Percentiles rank a stretch among this genome's conserved stretches.
Evolutionary conservation across 1,139 yeast species (phyloP).

Genomic region (Hansenula sp.): DNA sequence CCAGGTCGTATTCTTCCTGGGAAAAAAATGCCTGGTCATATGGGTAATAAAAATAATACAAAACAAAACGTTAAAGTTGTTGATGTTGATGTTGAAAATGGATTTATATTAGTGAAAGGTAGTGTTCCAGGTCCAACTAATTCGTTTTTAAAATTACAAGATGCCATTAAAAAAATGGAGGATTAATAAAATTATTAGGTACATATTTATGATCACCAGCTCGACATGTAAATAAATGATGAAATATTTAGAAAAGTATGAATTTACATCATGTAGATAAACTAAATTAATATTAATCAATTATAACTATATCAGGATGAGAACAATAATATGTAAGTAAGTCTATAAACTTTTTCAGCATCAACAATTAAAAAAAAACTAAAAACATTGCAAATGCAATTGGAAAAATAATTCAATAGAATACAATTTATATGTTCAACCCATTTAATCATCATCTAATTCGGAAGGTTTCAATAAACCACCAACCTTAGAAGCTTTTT

Average conservation of each 20-base stretch:
- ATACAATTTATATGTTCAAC: background rate
- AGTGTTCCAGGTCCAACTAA: conserved; percentile 90
- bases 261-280: too few species aligned
- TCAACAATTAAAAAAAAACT: background rate
- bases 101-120: conserved; percentile 81
- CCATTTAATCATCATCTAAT: conserved; percentile 60
- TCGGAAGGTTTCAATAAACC: conserved; percentile 97
- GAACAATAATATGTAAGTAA: too few species aligned
- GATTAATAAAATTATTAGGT: conserved; percentile 2
- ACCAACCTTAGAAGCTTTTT: conserved; percentile 83
- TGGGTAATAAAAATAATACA: conserved; percentile 79
- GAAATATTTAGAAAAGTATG: too few species aligned
- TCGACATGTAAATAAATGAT: too few species aligned
- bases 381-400: background rate
- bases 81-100: conserved; percentile 76
- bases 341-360: background rate
- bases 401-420: background rate
- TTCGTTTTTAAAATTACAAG: conserved; percentile 68
- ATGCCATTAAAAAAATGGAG: conserved; percentile 41
- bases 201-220: conserved; percentile 2
- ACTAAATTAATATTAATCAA: background rate
- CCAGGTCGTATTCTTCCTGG: conserved; percentile 98
- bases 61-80: conserved; percentile 73
- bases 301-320: background rate
- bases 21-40: conserved; percentile 96